phyloP scores from a whole-genome alignment of 257 asterid genomes.

The Echites panduratus region DNA sequence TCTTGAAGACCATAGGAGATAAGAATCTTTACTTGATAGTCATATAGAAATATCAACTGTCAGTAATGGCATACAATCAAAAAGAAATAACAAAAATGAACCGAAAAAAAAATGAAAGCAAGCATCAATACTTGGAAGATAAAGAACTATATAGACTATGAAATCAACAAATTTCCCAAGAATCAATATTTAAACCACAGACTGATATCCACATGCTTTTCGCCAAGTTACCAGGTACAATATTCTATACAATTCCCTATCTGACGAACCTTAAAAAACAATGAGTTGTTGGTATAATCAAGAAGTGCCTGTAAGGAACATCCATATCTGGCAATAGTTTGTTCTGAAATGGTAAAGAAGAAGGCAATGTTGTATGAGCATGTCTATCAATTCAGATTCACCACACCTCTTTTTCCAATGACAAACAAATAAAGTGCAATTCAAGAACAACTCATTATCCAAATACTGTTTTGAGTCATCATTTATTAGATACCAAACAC shows the following conservation, averaged over 20 bases:
- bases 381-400: not conserved
- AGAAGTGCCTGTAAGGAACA: not conserved
- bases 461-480: not conserved
- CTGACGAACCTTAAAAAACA: not conserved
- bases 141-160: not conserved
- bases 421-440: not conserved
- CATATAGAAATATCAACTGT: not conserved
- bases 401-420: not conserved
- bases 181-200: not conserved
- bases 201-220: not conserved
- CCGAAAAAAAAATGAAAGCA: too few species aligned
- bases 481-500: not conserved
- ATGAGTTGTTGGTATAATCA: too few species aligned
- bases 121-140: too few species aligned
- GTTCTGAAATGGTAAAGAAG: not conserved
- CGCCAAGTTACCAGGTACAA: not conserved
- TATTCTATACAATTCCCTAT: not conserved
- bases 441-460: not conserved
- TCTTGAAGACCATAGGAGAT: not conserved
- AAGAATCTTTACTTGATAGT: not conserved
- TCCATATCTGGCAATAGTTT: not conserved
- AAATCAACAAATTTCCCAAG: not conserved
- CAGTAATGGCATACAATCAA: not conserved
- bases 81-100: not conserved
- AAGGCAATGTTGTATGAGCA: not conserved